Evolutionary conservation across 495 filamentous ascomycete genomes (phyloP).

Genomic region (Penicillium subrubescens): DNA sequence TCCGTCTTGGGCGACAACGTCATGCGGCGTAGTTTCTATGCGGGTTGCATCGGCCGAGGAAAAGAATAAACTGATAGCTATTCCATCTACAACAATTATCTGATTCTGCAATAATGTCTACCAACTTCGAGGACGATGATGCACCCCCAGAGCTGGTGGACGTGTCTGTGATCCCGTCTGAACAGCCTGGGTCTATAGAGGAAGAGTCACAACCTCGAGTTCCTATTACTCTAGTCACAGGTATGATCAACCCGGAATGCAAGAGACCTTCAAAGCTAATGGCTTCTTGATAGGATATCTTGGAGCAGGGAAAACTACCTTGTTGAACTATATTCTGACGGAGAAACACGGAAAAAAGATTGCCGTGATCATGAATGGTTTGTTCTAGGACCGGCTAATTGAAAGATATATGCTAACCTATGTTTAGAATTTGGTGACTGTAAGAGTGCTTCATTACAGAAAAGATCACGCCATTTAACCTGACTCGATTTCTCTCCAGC

Average conservation of each 20-base stretch:
- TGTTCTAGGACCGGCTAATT: slow-evolving; percentile 28
- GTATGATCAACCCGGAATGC: slow-evolving; percentile 40
- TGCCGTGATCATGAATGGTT: slow-evolving; percentile 95
- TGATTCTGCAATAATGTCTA: slow-evolving; percentile 11
- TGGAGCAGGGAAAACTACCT: slow-evolving; percentile 91
- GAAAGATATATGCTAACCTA: slow-evolving; percentile 17
- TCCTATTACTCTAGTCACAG: slow-evolving; percentile 94
- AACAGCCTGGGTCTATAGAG: slow-evolving; percentile 20
- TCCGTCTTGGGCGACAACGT: slow-evolving; percentile 40
- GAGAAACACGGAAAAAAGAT: slow-evolving; percentile 96
- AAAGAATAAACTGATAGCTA: background rate
- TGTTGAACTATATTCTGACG: slow-evolving; percentile 92
- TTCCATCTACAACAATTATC: background rate
- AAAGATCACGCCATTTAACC: background rate
- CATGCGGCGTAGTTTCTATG: slow-evolving; percentile 37
- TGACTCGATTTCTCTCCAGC: slow-evolving; percentile 50
- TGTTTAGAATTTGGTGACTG: slow-evolving; percentile 90
- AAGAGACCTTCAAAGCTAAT: background rate
- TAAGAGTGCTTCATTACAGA: slow-evolving; percentile 42
- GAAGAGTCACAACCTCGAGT: slow-evolving; percentile 56
- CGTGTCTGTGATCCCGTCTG: slow-evolving; percentile 39
- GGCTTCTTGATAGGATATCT: slow-evolving; percentile 63
- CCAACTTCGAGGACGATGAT: slow-evolving; percentile 69
- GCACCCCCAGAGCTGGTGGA: slow-evolving; percentile 73
- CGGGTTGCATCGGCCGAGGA: background rate